A percentile compares a stretch with the other conserved stretches of the same genome.
These are phyloP conservation scores for Thielaviopsis ethacetica DNA, from an alignment of 2,329 filamentous ascomycete genomes.

Conservation along the genomic window DNA sequence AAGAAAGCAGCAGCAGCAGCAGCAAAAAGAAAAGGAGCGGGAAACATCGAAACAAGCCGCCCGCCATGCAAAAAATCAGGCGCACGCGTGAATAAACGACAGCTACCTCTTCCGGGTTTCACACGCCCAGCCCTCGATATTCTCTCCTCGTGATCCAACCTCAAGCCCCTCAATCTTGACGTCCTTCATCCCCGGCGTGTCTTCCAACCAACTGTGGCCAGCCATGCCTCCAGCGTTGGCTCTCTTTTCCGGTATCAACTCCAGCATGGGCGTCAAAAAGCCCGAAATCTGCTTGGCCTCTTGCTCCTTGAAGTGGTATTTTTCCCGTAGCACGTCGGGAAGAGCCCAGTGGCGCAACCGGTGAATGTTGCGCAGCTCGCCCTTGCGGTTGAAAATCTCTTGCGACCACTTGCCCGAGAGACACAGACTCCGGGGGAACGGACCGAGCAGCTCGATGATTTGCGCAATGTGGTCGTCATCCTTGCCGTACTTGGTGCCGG, in stretches of 20 bases:
- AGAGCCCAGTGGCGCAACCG: slow-evolving; percentile 90
- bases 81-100: not conserved
- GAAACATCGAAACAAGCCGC: not conserved
- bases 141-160: slow-evolving; percentile 72
- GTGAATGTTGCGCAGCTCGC: slow-evolving; percentile 94
- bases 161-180: slow-evolving; percentile 55
- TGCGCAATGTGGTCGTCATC: slow-evolving; percentile 98
- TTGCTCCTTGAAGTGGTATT: slow-evolving; percentile 83
- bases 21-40: not conserved
- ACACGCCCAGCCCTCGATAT: slow-evolving; percentile 82
- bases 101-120: slow-evolving; percentile 69
- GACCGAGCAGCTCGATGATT: slow-evolving; percentile 90
- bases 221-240: slow-evolving; percentile 96
- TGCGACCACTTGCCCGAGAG: slow-evolving; percentile 93
- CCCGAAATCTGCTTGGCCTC: slow-evolving; percentile 63
- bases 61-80: not conserved
- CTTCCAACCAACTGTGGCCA: slow-evolving; percentile 64
- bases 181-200: slow-evolving; percentile 76
- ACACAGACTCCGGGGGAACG: slow-evolving; percentile 83
- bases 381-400: slow-evolving; percentile 97
- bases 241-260: slow-evolving; percentile 70
- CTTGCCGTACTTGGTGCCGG: slow-evolving; percentile 96
- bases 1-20: not conserved
- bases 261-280: slow-evolving; percentile 81
- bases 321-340: slow-evolving; percentile 81